Base-by-base conservation (phyloP, 108 stramenopile genomes). In the Skeletonema potamos region DNA sequence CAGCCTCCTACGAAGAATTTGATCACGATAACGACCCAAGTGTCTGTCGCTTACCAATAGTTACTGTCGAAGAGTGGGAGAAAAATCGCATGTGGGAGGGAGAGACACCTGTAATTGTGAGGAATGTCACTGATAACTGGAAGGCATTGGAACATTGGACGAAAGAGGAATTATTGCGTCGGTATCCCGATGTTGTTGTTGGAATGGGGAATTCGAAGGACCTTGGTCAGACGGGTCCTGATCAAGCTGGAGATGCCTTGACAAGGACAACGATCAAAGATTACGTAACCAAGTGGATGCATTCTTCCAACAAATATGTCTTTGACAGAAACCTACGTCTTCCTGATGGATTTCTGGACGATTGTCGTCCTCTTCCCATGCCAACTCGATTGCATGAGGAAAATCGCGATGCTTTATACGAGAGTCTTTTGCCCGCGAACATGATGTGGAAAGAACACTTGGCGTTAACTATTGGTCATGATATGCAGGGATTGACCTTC, bases 41-140 rank as follows among this genome's bases (percentile, higher is more conserved):
- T 20, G 62, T 80, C 1, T 80, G 79, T 55, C 58, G 72, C 10
- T 15, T 80, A 4, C 71, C 46, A 12, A 34, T 54, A 1, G 22
- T 80, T 1, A 68, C 79, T 7, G 79, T 73, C 1, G 72, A 72
- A 27, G 79, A 80, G 36, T 80, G 79, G 79, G 79, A 80, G 13
- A 61, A 62, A 1, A 61, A 59, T 0, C 26, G 58, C 28, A 68
- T 73, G 62, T 80, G 79, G 79, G 72, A 80, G 67, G 62, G 72
- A 37, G 58, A 61, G 27, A 64, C 72, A 24, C 79, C 79, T 2
- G 79, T 80, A 6, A 68, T 80, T 22, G 79, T 80, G 9, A 68
- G 32, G 44, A 73, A 73, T 64, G 79, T 73, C 4, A 80, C 79
- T 4, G 79, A 68, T 20, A 62, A 67, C 4, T 80, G 79, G 79